Evolutionary conservation across 2,329 filamentous ascomycete genomes (phyloP).

Genomic region (Endothia cerciana): DNA sequence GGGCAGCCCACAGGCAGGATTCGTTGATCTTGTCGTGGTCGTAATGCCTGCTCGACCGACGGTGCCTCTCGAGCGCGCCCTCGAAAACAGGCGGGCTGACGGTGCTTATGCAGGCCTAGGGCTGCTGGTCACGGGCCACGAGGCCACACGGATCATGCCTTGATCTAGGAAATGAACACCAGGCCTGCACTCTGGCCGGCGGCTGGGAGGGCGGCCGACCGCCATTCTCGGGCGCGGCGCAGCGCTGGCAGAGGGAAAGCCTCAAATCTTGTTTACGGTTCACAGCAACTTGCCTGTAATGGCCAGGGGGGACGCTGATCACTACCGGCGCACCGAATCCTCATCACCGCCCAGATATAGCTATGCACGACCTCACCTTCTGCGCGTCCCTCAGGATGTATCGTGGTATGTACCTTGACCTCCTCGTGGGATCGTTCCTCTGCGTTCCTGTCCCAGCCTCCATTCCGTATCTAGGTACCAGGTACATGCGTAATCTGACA

Average conservation of each 20-base stretch:
- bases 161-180: conserved; percentile 20
- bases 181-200: conserved; percentile 4
- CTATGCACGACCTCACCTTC: no score
- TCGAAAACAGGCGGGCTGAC: conserved; percentile 2
- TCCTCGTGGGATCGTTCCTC: neutral
- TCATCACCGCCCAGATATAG: neutral
- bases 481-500: neutral
- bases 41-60: neutral
- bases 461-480: neutral
- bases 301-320: neutral
- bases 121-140: conserved; percentile 13
- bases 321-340: neutral
- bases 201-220: conserved; percentile 15
- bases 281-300: neutral
- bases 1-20: neutral
- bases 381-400: neutral
- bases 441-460: conserved; percentile 1
- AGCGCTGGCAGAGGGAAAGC: neutral
- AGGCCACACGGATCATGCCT: conserved; percentile 22
- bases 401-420: neutral
- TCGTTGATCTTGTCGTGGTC: neutral
- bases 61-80: neutral
- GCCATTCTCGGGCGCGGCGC: conserved; percentile 21
- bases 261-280: neutral
- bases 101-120: conserved; percentile 9